A percentile compares a stretch with the other conserved stretches of the same genome.
These are phyloP conservation scores for Lichina pygmaea DNA, from an alignment of 495 filamentous ascomycete genomes.

Conservation along the genomic window DNA sequence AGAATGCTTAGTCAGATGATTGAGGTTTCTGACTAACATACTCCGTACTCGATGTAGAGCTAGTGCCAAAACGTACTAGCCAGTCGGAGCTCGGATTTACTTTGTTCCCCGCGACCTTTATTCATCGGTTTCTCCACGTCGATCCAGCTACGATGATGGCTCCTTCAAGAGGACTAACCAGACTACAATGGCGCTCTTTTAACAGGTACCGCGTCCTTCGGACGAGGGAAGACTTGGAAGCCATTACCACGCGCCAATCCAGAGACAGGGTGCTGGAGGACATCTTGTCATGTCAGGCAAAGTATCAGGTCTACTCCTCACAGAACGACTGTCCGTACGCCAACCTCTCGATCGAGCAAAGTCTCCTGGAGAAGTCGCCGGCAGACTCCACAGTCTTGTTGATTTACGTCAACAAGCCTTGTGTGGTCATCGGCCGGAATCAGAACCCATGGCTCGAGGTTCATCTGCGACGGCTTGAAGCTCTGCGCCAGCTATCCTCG, in stretches of 20 bases:
- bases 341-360: constrained; percentile 90
- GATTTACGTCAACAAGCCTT: constrained; percentile 64
- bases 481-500: background rate
- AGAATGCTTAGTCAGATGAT: no score
- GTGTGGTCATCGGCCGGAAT: constrained; percentile 78
- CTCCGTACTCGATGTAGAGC: no score
- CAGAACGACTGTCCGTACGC: constrained; percentile 47
- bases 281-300: constrained; percentile 14
- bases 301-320: constrained; percentile 53
- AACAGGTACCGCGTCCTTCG: background rate
- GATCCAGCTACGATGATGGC: background rate
- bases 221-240: background rate
- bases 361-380: constrained; percentile 47
- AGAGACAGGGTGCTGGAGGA: background rate
- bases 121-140: no score
- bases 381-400: constrained; percentile 51
- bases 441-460: constrained; percentile 94
- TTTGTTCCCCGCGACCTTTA: no score
- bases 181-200: background rate
- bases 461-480: constrained; percentile 31
- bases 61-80: no score
- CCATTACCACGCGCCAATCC: background rate
- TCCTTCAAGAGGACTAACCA: background rate
- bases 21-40: no score
- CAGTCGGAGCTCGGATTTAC: no score